These are phyloP conservation scores for Globisporangium orthogonon DNA, from an alignment of 352 stramenopile species.

Conservation along the genomic window DNA sequence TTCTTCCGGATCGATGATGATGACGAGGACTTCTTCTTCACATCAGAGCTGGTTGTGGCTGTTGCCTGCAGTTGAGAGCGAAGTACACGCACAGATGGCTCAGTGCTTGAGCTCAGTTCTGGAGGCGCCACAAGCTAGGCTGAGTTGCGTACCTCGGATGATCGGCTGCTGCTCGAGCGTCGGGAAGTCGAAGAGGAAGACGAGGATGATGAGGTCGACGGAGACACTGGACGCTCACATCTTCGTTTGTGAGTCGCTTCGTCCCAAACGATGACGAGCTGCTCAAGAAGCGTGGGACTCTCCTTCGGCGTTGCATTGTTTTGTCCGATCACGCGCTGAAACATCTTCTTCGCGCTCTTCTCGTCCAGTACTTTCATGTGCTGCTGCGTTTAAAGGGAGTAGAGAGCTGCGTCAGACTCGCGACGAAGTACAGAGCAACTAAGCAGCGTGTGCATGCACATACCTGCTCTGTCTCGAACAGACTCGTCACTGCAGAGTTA, in stretches of 20 bases:
- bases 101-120: too few species aligned
- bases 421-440: neutral
- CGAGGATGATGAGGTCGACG: neutral
- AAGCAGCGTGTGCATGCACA: neutral
- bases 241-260: conserved; percentile 10
- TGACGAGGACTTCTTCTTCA: conserved; percentile 5
- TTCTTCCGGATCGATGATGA: conserved; percentile 13
- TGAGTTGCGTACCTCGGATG: too few species aligned
- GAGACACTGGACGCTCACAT: conserved; percentile 1
- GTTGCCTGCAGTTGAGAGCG: neutral
- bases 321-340: conserved; percentile 7
- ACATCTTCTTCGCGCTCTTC: conserved; percentile 11
- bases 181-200: conserved; percentile 4
- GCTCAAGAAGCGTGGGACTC: conserved; percentile 11
- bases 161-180: conserved; percentile 8
- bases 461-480: conserved; percentile 41
- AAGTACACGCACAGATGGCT: too few species aligned
- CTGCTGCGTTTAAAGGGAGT: neutral
- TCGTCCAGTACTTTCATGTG: conserved; percentile 4
- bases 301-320: conserved; percentile 10
- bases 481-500: conserved; percentile 21
- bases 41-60: neutral
- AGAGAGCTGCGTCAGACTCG: neutral
- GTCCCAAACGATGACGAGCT: conserved; percentile 12
- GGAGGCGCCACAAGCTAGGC: too few species aligned